A percentile compares a stretch with the other conserved stretches of the same genome.
These are phyloP conservation scores for Omphalea diandra DNA, from an alignment of 441 rosid genomes.

Conservation along the genomic window DNA sequence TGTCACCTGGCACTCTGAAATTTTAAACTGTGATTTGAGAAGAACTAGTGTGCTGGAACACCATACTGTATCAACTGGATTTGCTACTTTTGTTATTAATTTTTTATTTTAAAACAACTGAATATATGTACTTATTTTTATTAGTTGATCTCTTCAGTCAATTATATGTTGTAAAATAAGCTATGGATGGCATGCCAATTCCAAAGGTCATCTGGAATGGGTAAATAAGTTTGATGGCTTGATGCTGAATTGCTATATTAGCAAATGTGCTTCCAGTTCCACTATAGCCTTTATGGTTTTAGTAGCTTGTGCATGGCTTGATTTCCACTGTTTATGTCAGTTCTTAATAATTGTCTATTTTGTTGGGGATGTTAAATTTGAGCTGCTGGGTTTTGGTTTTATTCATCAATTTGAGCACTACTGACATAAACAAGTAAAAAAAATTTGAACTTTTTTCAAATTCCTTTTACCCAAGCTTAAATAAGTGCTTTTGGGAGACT, in stretches of 20 bases:
- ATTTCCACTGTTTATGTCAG: no score
- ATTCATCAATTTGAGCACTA: background rate
- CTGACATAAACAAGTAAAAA: background rate
- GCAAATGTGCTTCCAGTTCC: background rate
- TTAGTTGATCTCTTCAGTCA: background rate
- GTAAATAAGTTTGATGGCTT: no score
- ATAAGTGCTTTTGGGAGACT: background rate
- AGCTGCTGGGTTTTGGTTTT: background rate
- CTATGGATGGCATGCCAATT: background rate
- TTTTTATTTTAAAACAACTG: background rate
- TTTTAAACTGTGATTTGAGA: no score
- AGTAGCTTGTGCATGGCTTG: no score
- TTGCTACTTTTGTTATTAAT: background rate
- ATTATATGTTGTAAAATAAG: background rate
- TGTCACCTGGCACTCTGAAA: background rate
- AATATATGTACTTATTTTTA: background rate
- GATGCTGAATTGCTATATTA: background rate
- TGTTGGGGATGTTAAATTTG: background rate
- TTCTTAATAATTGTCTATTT: background rate
- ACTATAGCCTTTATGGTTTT: background rate
- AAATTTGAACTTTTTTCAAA: background rate
- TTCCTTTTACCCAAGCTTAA: constrained; percentile 1
- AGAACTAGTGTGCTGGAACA: background rate
- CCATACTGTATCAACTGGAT: background rate
- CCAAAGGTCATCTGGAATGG: background rate